Conservation (phyloP, 768 basidiomycete genomes). For the Agaricus sinodeliciosus region DNA sequence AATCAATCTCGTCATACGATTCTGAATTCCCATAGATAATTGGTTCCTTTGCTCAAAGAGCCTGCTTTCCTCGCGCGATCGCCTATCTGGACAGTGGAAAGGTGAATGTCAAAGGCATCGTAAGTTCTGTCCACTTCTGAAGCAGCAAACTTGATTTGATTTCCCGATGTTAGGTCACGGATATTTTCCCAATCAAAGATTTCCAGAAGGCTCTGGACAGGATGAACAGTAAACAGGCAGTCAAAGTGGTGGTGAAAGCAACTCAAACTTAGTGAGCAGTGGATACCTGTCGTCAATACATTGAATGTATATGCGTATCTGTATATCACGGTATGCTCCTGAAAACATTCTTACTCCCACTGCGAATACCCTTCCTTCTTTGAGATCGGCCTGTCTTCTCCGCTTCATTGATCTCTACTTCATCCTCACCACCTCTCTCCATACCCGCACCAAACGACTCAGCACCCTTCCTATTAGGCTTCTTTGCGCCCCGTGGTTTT, state of each 20-base stretch:
- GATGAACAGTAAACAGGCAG: constrained; percentile 56
- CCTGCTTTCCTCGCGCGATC: constrained; percentile 86
- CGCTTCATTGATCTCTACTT: constrained; percentile 48
- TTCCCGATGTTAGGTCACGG: constrained; percentile 23
- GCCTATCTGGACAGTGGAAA: constrained; percentile 89
- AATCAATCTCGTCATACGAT: background rate
- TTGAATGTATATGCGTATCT: background rate
- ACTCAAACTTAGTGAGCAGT: background rate
- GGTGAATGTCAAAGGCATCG: constrained; percentile 71
- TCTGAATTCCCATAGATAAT: constrained; percentile 50
- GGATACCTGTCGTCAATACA: background rate
- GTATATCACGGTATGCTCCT: constrained; percentile 19
- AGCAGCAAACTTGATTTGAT: background rate
- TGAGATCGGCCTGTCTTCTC: constrained; percentile 76
- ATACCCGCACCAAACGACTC: constrained; percentile 85
- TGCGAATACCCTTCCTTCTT: constrained; percentile 72
- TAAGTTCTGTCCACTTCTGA: constrained; percentile 5
- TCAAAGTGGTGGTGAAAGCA: constrained; percentile 53
- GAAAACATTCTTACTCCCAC: constrained; percentile 87
- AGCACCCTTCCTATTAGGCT: constrained; percentile 45
- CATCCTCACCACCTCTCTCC: constrained; percentile 67
- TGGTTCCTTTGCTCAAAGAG: constrained; percentile 85
- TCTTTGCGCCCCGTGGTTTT: constrained; percentile 25
- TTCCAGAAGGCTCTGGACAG: constrained; percentile 59
- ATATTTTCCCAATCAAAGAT: constrained; percentile 60